Conservation (phyloP, 2,329 filamentous ascomycete genomes). For the Graphilbum sp. region DNA sequence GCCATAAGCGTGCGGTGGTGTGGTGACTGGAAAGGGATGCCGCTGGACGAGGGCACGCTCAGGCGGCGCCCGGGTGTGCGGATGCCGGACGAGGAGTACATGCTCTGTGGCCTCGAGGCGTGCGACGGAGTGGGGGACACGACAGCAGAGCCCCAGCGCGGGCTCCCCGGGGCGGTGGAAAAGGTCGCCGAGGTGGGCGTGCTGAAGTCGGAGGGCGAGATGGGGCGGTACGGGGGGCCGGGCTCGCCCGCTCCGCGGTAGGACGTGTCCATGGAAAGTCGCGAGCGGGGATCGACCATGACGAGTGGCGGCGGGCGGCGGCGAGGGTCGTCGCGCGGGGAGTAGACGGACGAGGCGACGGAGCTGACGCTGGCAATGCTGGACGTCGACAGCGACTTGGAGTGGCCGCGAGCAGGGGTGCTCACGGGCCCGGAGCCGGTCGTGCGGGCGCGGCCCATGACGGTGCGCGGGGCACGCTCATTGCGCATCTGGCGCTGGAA, state of each 20-base stretch:
- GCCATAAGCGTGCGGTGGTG: conserved; percentile 38
- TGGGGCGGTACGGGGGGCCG: conserved; percentile 42
- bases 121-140: conserved; percentile 58
- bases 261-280: conserved; percentile 47
- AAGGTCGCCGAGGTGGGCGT: conserved; percentile 77
- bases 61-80: conserved; percentile 57
- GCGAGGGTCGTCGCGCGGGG: conserved; percentile 47
- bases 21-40: conserved; percentile 56
- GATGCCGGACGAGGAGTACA: conserved; percentile 48
- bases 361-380: conserved; percentile 61
- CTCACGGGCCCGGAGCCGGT: conserved; percentile 61
- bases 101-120: conserved; percentile 53
- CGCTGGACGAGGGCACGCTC: conserved; percentile 57
- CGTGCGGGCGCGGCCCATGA: conserved; percentile 56
- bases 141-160: conserved; percentile 51
- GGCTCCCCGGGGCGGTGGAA: conserved; percentile 60
- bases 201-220: conserved; percentile 58
- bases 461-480: conserved; percentile 56
- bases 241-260: conserved; percentile 39
- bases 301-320: conserved; percentile 67
- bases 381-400: conserved; percentile 71
- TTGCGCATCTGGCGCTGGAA: conserved; percentile 88
- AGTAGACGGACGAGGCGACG: conserved; percentile 52
- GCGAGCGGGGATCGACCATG: conserved; percentile 58
- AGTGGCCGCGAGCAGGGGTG: conserved; percentile 60